Evolutionary conservation across 805 yeast species (phyloP).

Genomic region (Metschnikowia picachoensis): DNA sequence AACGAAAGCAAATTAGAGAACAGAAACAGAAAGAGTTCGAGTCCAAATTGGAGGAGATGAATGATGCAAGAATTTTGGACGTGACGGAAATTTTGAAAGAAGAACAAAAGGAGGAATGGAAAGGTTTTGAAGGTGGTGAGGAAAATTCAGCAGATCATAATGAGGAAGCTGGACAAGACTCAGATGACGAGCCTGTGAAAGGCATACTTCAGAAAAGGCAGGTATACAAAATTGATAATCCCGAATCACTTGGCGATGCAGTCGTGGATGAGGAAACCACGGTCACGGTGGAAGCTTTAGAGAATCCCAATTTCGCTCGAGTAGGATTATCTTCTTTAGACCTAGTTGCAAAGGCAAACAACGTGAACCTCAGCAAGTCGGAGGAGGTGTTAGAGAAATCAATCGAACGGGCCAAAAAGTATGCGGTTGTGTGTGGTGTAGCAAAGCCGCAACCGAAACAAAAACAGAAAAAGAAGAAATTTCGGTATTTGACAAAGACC

Average conservation of each 20-base stretch:
- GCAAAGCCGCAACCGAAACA: slow-evolving; percentile 35
- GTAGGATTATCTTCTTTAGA: slow-evolving; percentile 34
- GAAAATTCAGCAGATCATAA: slow-evolving; percentile 5
- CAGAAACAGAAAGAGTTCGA: slow-evolving; percentile 67
- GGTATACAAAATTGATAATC: slow-evolving; percentile 29
- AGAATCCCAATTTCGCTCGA: slow-evolving; percentile 39
- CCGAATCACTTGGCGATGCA: slow-evolving; percentile 26
- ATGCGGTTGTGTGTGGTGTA: slow-evolving; percentile 64
- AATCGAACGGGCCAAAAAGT: slow-evolving; percentile 74
- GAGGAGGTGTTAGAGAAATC: slow-evolving; percentile 70
- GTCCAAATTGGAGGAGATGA: slow-evolving; percentile 56
- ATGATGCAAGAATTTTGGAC: slow-evolving; percentile 38
- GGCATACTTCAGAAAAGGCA: slow-evolving; percentile 24
- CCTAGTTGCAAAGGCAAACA: slow-evolving; percentile 55
- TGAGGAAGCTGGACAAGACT: neutral
- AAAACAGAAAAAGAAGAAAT: slow-evolving; percentile 51
- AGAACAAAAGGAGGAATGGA: slow-evolving; percentile 31
- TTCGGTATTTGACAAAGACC: slow-evolving; percentile 77
- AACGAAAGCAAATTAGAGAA: slow-evolving; percentile 65
- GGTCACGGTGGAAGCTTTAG: slow-evolving; percentile 55
- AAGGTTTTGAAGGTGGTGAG: slow-evolving; percentile 31
- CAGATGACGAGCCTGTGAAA: slow-evolving; percentile 13
- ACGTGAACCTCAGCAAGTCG: slow-evolving; percentile 67
- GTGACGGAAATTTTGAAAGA: slow-evolving; percentile 15
- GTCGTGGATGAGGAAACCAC: slow-evolving; percentile 45